These are phyloP conservation scores for Schoenoplectus triqueter DNA, from an alignment of 202 grass and related monocot species.

Conservation along the genomic window DNA sequence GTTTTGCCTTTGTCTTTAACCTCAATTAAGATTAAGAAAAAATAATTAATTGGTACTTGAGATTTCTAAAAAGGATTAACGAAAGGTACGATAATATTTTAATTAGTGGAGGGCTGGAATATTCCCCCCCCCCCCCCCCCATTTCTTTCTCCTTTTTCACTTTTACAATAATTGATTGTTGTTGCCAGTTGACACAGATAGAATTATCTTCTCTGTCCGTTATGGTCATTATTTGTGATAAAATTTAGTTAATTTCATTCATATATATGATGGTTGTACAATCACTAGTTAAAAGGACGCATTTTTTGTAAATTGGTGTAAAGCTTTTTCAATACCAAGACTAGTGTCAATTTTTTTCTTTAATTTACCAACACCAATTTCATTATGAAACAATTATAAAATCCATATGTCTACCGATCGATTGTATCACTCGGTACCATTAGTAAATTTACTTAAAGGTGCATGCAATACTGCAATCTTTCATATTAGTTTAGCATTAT, in stretches of 20 bases:
- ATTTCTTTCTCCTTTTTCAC: neutral
- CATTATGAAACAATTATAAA: too few relatives aligned
- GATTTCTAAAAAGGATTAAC: neutral
- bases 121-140: too few relatives aligned
- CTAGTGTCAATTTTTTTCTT: neutral
- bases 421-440: neutral
- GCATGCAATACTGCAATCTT: too few relatives aligned
- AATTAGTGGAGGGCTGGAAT: constrained; percentile 9
- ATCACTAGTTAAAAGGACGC: neutral
- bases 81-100: neutral
- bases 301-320: too few relatives aligned
- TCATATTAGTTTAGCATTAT: too few relatives aligned
- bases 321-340: neutral
- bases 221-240: neutral
- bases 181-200: neutral
- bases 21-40: neutral
- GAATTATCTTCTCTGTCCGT: neutral
- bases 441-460: neutral
- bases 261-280: neutral
- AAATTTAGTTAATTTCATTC: neutral
- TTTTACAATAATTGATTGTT: neutral
- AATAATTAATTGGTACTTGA: neutral
- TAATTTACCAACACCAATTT: too few relatives aligned
- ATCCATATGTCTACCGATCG: neutral
- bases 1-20: neutral